A percentile compares a stretch with the other conserved stretches of the same genome.
These are phyloP conservation scores for Cucumis sativus DNA, from an alignment of 306 rosid species.

Conservation along the genomic window Cucumber_9930_V3 NC_026660.2:5819501-5820000, in stretches of 20 bases:
- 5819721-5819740: slow-evolving; percentile 31
- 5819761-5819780: slow-evolving; percentile 18
- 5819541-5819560: background rate
- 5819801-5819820: slow-evolving; percentile 30
- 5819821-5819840: slow-evolving; percentile 59
- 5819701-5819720: slow-evolving; percentile 11
- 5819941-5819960: slow-evolving; percentile 2
- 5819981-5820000: slow-evolving; percentile 33
- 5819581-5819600: background rate
- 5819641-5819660: background rate
- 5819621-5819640: background rate
- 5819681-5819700: slow-evolving; percentile 1
- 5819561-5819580: background rate
- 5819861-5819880: slow-evolving; percentile 70
- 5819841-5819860: slow-evolving; percentile 93
- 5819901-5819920: slow-evolving; percentile 60
- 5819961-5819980: background rate
- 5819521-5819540: background rate
- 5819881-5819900: slow-evolving; percentile 88
- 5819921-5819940: background rate
- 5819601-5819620: background rate
- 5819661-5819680: background rate
- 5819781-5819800: slow-evolving; percentile 22
- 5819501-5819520: background rate
- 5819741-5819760: slow-evolving; percentile 30